phyloP scores from a whole-genome alignment of 306 rosid species.

The Coriaria nepalensis region DNA sequence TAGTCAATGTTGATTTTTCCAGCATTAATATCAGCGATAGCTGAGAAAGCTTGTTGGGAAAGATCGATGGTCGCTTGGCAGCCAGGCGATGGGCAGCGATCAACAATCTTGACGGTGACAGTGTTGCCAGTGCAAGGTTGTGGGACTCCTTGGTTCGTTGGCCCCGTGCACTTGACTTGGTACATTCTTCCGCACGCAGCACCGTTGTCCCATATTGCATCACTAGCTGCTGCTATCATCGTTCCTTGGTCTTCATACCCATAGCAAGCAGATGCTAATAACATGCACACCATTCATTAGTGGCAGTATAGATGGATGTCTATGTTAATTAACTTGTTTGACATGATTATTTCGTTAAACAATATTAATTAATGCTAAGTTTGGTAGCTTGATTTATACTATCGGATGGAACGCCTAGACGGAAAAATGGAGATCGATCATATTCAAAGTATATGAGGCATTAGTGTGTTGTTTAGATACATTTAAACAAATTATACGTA shows the following conservation, averaged over 20 bases:
- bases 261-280: constrained; percentile 1
- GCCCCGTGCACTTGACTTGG: not conserved
- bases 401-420: no score
- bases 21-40: not conserved
- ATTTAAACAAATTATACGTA: no score
- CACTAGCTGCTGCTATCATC: constrained; percentile 6
- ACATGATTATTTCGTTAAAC: no score
- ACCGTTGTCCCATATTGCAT: not conserved
- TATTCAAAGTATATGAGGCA: no score
- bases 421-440: no score
- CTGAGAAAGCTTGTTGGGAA: constrained; percentile 5
- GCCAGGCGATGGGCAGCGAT: constrained; percentile 8
- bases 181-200: constrained; percentile 5
- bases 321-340: no score
- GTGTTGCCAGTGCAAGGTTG: constrained; percentile 4
- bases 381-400: no score
- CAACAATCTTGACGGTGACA: constrained; percentile 6
- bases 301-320: no score
- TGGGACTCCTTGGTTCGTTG: constrained; percentile 1
- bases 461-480: no score
- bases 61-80: constrained; percentile 8
- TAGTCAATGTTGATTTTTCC: constrained; percentile 2
- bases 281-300: no score
- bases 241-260: constrained; percentile 2
- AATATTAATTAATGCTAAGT: no score